Conservation (phyloP, 768 basidiomycete genomes). For the Mycena galopus region DNA sequence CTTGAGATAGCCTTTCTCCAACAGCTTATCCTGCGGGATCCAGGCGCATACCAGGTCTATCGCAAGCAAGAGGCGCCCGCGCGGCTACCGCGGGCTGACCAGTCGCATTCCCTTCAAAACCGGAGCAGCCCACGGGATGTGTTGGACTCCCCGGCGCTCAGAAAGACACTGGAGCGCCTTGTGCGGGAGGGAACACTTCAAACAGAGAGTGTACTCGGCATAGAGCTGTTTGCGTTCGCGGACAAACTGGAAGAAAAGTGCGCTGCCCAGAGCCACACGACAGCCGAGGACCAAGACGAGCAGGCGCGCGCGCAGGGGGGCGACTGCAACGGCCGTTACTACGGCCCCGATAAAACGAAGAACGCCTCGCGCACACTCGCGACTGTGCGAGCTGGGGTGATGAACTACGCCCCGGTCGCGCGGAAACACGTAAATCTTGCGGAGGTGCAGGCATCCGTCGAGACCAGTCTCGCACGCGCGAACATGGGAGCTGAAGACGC, state of each 20-base stretch:
- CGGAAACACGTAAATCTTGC: not conserved
- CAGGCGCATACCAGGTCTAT: too few relatives aligned
- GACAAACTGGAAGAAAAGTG: not conserved
- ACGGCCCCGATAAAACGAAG: not conserved
- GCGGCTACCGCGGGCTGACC: too few relatives aligned
- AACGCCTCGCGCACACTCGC: not conserved
- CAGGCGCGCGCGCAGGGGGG: too few relatives aligned
- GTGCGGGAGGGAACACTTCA: not conserved
- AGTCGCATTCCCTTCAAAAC: too few relatives aligned
- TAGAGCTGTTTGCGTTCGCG: too few relatives aligned
- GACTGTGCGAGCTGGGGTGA: not conserved
- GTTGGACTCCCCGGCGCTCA: not conserved
- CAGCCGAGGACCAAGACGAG: too few relatives aligned
- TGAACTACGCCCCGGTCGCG: not conserved
- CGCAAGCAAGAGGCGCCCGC: slow-evolving; percentile 20
- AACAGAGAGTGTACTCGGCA: too few relatives aligned
- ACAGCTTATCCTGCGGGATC: too few relatives aligned
- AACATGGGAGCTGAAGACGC: not conserved
- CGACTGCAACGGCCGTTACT: not conserved
- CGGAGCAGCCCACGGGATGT: too few relatives aligned
- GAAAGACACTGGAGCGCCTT: not conserved
- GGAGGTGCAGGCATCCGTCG: slow-evolving; percentile 8
- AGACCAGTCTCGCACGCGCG: not conserved
- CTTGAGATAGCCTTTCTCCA: slow-evolving; percentile 51
- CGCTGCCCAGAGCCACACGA: not conserved